Percentiles rank a stretch among this genome's conserved stretches.
Conservation (phyloP, 1,284 basidiomycete genomes). For the Heterobasidion occidentale region DNA sequence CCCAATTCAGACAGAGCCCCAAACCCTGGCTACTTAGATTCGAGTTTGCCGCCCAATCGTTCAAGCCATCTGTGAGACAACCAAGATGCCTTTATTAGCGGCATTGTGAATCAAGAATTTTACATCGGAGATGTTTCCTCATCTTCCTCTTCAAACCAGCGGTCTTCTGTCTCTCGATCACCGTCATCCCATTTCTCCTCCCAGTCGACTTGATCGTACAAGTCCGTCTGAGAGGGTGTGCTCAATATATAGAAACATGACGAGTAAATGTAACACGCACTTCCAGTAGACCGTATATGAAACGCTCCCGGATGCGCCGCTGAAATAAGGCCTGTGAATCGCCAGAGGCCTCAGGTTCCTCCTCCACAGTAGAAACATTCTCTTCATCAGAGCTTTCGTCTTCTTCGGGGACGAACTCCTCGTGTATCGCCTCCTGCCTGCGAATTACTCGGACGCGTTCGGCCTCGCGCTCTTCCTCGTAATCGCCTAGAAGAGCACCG, state of each 20-base stretch:
- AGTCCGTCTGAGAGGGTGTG: constrained; percentile 38
- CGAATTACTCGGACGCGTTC: constrained; percentile 46
- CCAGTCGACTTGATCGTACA: constrained; percentile 73
- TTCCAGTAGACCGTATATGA: constrained; percentile 71
- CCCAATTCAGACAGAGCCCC: no score
- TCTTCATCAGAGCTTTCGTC: constrained; percentile 49
- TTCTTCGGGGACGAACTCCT: constrained; percentile 57
- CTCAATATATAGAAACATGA: constrained; percentile 2
- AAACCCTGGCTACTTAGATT: no score
- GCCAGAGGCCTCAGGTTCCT: constrained; percentile 24
- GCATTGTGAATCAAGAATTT: no score
- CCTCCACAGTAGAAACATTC: constrained; percentile 18
- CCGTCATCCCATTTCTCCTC: constrained; percentile 60
- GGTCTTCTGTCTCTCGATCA: constrained; percentile 57
- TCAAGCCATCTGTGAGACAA: no score
- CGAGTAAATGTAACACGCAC: constrained; percentile 29
- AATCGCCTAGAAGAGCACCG: constrained; percentile 53
- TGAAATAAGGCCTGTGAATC: constrained; percentile 39
- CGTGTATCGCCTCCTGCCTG: constrained; percentile 30
- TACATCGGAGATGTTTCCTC: no score
- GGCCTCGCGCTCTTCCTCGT: constrained; percentile 68
- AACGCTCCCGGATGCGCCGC: constrained; percentile 52
- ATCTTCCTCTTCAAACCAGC: constrained; percentile 73
- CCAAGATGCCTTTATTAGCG: no score
- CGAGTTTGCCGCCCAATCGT: no score